Base-by-base conservation (phyloP, 2,329 filamentous ascomycete species). In the Chaetomium olivaceum region DNA sequence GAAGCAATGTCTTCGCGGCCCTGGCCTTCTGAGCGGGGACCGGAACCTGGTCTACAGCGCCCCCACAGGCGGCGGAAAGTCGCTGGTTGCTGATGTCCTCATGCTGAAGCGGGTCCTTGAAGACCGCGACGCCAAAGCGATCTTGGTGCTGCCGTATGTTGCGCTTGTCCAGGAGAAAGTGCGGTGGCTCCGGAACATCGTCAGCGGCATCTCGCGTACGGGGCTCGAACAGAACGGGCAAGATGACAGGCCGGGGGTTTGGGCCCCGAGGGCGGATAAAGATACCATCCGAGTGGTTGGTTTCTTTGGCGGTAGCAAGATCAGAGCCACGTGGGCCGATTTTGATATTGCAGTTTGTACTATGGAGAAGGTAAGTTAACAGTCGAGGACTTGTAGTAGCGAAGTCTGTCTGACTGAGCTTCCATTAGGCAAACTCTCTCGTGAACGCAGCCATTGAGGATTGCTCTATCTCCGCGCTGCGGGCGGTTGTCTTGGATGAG, bases 91-190 rank as follows among this genome's bases (percentile, higher is more conserved):
- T 64, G 85, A 87, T 72, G 85, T 93, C 31, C 78, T 93, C 59
- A 90, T 93, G 85, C 78, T 93, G 61, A 92, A 89, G 73, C 84
- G 85, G 66, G 80, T 93, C 25, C 80, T 92, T n/a, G 82, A 85
- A 52, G 82, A 87, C 55, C 84, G 85, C 1, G 80, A 80, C 23
- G 82, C 86, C 64, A 93, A 92, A 70, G 89, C 89, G 2, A 82
- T 93, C 14, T 78, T 93, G 21, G 87, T 93, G 23, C 80, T 93
- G 21, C 91, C 91, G 0, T 93, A 92, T 76, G 89, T 93, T 69
- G 90, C 91, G 21, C 82, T 93, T 3, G 91, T 93, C 0, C 90
- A 93, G 73, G 91, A 93, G 75, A 93, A 93, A 74, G 83, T 91
- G 36, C 85, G 87, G 62, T 93, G 90, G 89, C 79, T 93, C 51